Percentiles rank a stretch among this genome's conserved stretches.
These are phyloP conservation scores for Abrus precatorius DNA, from an alignment of 306 rosid species.

Conservation along the genomic window DNA sequence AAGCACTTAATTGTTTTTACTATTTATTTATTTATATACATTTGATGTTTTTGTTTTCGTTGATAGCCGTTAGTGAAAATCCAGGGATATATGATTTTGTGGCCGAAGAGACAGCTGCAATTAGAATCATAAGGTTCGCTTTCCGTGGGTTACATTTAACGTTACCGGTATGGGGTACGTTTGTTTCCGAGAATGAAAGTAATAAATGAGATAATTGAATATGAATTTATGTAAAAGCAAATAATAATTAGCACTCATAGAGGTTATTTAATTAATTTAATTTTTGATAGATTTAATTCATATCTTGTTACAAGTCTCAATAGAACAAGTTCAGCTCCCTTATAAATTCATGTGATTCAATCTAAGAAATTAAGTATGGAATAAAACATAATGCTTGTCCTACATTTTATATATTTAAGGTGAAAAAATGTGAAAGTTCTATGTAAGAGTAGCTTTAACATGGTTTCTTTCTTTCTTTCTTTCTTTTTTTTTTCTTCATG, in stretches of 20 bases:
- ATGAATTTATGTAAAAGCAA: background rate
- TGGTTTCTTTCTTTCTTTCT: no score
- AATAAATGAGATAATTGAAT: background rate
- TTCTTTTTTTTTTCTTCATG: no score
- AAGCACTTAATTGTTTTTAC: no score
- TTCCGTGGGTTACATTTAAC: slow-evolving; percentile 1
- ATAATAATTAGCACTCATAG: background rate
- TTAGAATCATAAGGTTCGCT: slow-evolving; percentile 14
- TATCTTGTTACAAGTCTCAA: no score
- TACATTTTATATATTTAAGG: no score
- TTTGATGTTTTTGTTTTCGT: background rate
- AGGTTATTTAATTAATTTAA: background rate
- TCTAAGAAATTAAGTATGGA: no score
- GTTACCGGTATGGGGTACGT: background rate
- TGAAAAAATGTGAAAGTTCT: no score
- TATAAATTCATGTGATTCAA: background rate
- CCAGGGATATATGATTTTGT: background rate
- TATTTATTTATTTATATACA: background rate
- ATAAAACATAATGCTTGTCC: no score
- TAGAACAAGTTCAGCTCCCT: background rate
- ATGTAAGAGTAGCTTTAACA: no score
- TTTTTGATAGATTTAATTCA: background rate
- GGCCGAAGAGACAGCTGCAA: background rate
- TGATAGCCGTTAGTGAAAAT: background rate
- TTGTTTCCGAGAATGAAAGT: background rate